Evolutionary conservation across 1,284 basidiomycete species (phyloP), one percentile per base, ranked within the genome.

Genomic region (Mycosarcoma maydis): DNA sequence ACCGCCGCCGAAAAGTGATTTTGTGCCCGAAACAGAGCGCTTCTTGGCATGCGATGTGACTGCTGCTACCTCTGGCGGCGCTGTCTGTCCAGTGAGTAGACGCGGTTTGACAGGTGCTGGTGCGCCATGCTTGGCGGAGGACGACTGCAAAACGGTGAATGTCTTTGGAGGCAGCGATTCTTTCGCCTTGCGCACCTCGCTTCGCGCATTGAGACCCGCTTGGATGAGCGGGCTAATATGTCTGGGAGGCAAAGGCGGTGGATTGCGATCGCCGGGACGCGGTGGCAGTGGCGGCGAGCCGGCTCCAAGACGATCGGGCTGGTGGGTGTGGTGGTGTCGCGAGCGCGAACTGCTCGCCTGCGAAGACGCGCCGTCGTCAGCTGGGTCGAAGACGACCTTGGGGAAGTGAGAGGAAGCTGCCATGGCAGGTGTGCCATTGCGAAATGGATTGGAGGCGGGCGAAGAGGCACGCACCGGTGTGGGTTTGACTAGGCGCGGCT

Each of bases 211-310:
- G 36, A 81, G 67, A 48, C 77, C 72, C 11, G 80, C 80, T 48
- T 80, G 80, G 50, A 81, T 81, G 46, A 81, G 75, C 34, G 80
- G 80, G 38, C 65, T 72, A 33, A 79, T 75, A 48, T 75, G 75
- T 20, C 77, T 56, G 3, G 76, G 75, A 16, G 80, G 78, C 34
- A 77, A 64, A 6, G 77, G 77, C 2, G 77, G 76, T 1, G 78
- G 77, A 27, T 68, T 41, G 44, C 55, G 50, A 23, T 67, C 59
- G 23, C 49, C 40, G 1, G 66, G 73, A 3, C 73, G 65, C 17
- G 56, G 73, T 45, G 72, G 75, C 8, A 67, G 56, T 10, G 75
- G 64, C 9, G 71, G 75, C 8, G 59, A 72, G 8, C 29, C 22
- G 41, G 64, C 64, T 17, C 57, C 60, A 13, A 72, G 59, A 14